Evolutionary conservation across 495 filamentous ascomycete genomes (phyloP).

Genomic region (Penicillium salamii): DNA sequence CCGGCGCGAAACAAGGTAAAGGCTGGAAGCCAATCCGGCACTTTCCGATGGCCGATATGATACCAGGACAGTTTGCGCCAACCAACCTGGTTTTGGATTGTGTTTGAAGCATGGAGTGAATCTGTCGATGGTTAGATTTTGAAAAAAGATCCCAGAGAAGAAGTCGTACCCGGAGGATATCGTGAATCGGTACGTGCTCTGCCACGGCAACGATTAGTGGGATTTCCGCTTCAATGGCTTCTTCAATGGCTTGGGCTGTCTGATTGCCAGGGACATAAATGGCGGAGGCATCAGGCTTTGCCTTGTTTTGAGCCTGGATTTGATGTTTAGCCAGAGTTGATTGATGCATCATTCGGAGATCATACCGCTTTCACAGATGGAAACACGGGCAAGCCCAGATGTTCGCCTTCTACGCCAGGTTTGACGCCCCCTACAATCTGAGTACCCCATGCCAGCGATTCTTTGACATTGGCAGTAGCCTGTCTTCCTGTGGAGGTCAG

Average conservation of each 20-base stretch:
- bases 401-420: slow-evolving; percentile 71
- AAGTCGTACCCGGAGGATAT: slow-evolving; percentile 68
- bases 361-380: slow-evolving; percentile 64
- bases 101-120: slow-evolving; percentile 73
- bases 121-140: slow-evolving; percentile 35
- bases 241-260: slow-evolving; percentile 75
- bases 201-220: slow-evolving; percentile 86
- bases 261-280: slow-evolving; percentile 82
- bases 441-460: slow-evolving; percentile 82
- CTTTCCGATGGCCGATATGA: slow-evolving; percentile 76
- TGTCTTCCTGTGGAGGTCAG: slow-evolving; percentile 35
- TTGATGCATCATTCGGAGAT: not conserved
- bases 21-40: slow-evolving; percentile 90
- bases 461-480: slow-evolving; percentile 79
- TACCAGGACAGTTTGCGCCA: slow-evolving; percentile 84
- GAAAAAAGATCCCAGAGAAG: not conserved
- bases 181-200: slow-evolving; percentile 86
- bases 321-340: slow-evolving; percentile 4
- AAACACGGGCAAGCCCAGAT: slow-evolving; percentile 77
- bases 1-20: slow-evolving; percentile 68
- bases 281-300: slow-evolving; percentile 81
- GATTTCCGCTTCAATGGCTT: slow-evolving; percentile 86
- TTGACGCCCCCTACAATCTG: slow-evolving; percentile 85
- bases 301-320: slow-evolving; percentile 64
- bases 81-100: slow-evolving; percentile 81